phyloP scores from a whole-genome alignment of 2,329 filamentous ascomycete genomes.

The Pseudocercospora pini-densiflorae region DNA sequence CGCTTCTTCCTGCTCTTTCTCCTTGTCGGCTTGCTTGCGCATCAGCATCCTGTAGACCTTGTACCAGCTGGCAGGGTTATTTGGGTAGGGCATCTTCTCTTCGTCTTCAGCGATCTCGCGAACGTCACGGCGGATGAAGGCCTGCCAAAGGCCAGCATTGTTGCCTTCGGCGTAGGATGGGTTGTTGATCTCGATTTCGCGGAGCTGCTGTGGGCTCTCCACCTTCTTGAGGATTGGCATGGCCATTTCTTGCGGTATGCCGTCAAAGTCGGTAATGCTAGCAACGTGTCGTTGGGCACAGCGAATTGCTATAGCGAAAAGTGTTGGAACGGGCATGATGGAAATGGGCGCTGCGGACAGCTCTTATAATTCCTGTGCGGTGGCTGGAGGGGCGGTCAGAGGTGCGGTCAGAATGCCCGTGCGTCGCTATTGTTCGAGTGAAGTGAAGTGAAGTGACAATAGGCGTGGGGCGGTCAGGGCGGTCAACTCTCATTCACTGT shows the following conservation, averaged over 20 bases:
- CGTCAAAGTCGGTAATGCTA: constrained; percentile 69
- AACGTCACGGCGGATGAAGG: constrained; percentile 79
- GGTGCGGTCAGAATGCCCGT: not conserved
- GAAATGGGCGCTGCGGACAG: constrained; percentile 6
- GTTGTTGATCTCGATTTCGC: constrained; percentile 71
- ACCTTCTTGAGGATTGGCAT: constrained; percentile 72
- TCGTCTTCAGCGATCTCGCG: constrained; percentile 58
- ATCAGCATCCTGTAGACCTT: constrained; percentile 67
- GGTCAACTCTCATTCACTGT: constrained; percentile 1
- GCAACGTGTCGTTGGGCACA: constrained; percentile 48
- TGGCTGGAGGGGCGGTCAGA: not conserved
- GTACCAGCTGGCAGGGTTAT: constrained; percentile 73
- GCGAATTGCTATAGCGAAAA: constrained; percentile 46
- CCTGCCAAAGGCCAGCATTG: constrained; percentile 75
- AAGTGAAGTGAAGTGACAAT: constrained; percentile 4
- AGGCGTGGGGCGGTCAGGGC: not conserved
- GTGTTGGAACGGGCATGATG: constrained; percentile 39
- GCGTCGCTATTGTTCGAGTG: not conserved
- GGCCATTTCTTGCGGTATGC: constrained; percentile 69
- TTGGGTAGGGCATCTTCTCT: constrained; percentile 66
- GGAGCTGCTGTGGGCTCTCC: constrained; percentile 73
- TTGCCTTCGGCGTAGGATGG: constrained; percentile 73
- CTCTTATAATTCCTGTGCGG: constrained; percentile 5
- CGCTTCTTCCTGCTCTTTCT: constrained; percentile 37
- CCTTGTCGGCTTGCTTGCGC: constrained; percentile 45